Percentiles rank a stretch among this genome's conserved stretches.
These are phyloP conservation scores for Tolypocladium sp. DNA, from an alignment of 2,329 filamentous ascomycete species.

Conservation along the genomic window DNA sequence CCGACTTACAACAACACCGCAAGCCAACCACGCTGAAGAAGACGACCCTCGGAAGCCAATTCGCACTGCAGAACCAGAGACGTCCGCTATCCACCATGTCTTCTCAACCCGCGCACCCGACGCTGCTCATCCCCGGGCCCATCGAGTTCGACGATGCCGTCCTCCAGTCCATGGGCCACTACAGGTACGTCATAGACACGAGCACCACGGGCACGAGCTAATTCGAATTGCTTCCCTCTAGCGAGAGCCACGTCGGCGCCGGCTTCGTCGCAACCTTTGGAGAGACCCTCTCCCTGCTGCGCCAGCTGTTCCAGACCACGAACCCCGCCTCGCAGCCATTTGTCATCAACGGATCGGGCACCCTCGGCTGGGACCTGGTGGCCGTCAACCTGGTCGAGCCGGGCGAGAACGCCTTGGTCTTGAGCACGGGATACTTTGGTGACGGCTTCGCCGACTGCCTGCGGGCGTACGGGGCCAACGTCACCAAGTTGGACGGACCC, in stretches of 20 bases:
- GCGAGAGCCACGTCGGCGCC: constrained; percentile 87
- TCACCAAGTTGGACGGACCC: constrained; percentile 80
- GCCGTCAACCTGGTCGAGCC: constrained; percentile 87
- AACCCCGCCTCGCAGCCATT: constrained; percentile 80
- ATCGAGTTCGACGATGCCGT: constrained; percentile 99
- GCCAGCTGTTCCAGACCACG: constrained; percentile 89
- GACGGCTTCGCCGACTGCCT: constrained; percentile 92
- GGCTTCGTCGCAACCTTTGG: constrained; percentile 87
- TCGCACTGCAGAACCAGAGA: constrained; percentile 6
- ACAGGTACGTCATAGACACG: constrained; percentile 48
- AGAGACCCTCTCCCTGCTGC: constrained; percentile 78
- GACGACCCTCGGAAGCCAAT: background rate
- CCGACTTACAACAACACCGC: constrained; percentile 1
- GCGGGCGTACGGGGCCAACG: constrained; percentile 79
- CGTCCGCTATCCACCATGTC: constrained; percentile 41
- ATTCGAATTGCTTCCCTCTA: constrained; percentile 24
- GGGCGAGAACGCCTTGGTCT: constrained; percentile 82
- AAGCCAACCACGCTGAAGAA: background rate
- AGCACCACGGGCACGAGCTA: background rate
- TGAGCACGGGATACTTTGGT: constrained; percentile 95
- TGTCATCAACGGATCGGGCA: constrained; percentile 88
- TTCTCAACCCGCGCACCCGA: constrained; percentile 51
- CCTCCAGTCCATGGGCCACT: constrained; percentile 89
- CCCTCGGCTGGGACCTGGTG: constrained; percentile 92
- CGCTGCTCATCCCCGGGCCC: constrained; percentile 90